Evolutionary conservation across 768 basidiomycete genomes (phyloP), one percentile per base, ranked within the genome.

Genomic region (Lentinula detonsa): DNA sequence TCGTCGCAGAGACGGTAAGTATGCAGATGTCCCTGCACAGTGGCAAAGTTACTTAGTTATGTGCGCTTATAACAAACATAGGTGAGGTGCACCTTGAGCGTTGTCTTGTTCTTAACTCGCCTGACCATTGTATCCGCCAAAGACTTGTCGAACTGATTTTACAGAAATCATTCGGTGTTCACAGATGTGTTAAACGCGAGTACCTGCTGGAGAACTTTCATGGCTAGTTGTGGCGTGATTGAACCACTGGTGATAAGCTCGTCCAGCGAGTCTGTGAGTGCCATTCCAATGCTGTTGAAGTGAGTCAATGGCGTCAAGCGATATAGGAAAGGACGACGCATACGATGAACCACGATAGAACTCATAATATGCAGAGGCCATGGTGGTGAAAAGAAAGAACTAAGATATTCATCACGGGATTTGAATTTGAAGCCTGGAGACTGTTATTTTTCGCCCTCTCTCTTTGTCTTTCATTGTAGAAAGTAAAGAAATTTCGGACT

Each of bases 131-230:
- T 93, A 68, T 95, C 93, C 53, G 95, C 93, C 55, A 97, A 80
- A 59, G 91, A 92, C 75, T 95, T 96, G 81, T 98, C 96, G 74
- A 97, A 98, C 96, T 98, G 72, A 48, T 10, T 21, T 50, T 56
- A 18, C 21, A 50, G 18, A 34, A 4, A 35, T 51, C n/a, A 51
- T 8, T 33, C 5, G 50, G 16, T 28, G 11, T 34, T 51, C 33
- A n/a, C 7, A 4, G 3, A 21, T 34, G 5, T 31, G 48, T 10
- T 18, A 51, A 33, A 34, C 33, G 16, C 4, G 28, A 35, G 15
- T 51, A 97, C 96, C 91, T 98, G 96, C 70, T 91, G 89, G 61
- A 98, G 75, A n/a, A 97, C 93, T 74, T 96, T 93, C 89, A 98
- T 93, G 15, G 96, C 97, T 66, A 98, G 74, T 76, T 98, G 96